Base-by-base conservation (phyloP, 805 yeast species). In the Wickerhamiella spandovensis region DNA sequence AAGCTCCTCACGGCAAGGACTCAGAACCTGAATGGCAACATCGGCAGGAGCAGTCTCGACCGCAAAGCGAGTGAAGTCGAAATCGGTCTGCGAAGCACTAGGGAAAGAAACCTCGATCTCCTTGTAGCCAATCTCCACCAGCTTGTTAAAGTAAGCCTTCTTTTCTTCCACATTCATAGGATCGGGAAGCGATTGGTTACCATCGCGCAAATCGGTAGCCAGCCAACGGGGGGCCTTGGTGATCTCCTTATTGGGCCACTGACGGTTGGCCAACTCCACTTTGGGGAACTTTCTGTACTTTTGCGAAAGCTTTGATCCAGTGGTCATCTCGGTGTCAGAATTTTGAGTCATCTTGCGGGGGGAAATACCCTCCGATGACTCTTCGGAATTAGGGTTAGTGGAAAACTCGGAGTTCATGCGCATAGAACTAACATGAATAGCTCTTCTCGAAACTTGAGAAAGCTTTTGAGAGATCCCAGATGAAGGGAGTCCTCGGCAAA, bases 71-170 rank as follows among this genome's bases (percentile, higher is more conserved):
- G 92, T 84, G 67, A 84, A 84, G 61, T 84, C 90, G 59, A 83
- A 84, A 66, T 84, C 92, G 25, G 77, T 73, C 63, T 83, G 89
- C 3, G 86, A 78, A 3, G 92, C 92, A 17, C 84, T 73, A 5
- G 92, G 92, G 66, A 84, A 84, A 0, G 88, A 78, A 20, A 84
- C 92, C 65, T 84, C 92, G 52, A 84, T 84, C 64, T 84, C 92
- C 63, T 84, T 84, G 67, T 81, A 84, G 0, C 94, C 94, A 41
- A 83, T 66, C 24, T 81, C 83, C 15, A 83, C 74, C 42, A 84
- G 70, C 63, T 82, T 80, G 49, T 75, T 68, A 64, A 83, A 82
- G 66, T 81, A 84, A 49, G 71, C 76, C 61, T 79, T 79, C 67
- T 84, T 84, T 60, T 84, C 89, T n/a, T 70, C 80, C 43, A 82